Evolutionary conservation across 139 green algal genomes (phyloP), one percentile per base, ranked within the genome.

Genomic region (Chlorella sorokiniana): DNA sequence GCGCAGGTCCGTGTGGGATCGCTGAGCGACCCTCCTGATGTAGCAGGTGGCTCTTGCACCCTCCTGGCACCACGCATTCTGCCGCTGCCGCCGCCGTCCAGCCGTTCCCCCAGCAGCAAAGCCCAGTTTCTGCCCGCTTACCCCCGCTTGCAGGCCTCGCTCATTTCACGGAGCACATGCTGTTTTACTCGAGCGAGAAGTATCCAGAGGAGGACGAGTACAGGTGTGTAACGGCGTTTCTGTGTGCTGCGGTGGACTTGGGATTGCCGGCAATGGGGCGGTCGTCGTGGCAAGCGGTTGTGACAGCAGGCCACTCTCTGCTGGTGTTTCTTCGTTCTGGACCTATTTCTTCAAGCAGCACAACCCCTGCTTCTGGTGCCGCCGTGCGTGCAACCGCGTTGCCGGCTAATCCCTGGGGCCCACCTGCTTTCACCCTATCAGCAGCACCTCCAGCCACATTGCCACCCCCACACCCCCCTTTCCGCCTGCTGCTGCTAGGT

Each of bases 81-180:
- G 48, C 48, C 11, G 16, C 48, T 56, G 48, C 16, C 48, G 48
- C 48, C 35, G 18, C 63, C 33, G 22, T 27, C 9, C 63, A n/a
- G 10, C 25, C 31, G 33, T 41, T 31, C 29, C 31, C 31, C 63
- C 63, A 1, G 25, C 63, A 16, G n/a, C n/a, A n/a, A n/a, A n/a
- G n/a, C n/a, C n/a, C n/a, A n/a, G n/a, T n/a, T n/a, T n/a, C n/a
- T n/a, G n/a, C n/a, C n/a, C n/a, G n/a, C n/a, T 22, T 16, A 20
- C 10, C 37, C 40, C 61, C 61, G 7, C 65, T 35, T 54, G 38
- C 68, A 38, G 25, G 4, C 25, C 78, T 97, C 38, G 94, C 95
- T 0, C 95, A 98, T 81, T 98, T 98, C 84, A 85, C 78, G 10
- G 90, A 98, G 90, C 95, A 98, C 84, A 98, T 98, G 95, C 91